Evolutionary conservation across 495 filamentous ascomycete genomes (phyloP).

Genomic region (Baudoinia panamericana): DNA sequence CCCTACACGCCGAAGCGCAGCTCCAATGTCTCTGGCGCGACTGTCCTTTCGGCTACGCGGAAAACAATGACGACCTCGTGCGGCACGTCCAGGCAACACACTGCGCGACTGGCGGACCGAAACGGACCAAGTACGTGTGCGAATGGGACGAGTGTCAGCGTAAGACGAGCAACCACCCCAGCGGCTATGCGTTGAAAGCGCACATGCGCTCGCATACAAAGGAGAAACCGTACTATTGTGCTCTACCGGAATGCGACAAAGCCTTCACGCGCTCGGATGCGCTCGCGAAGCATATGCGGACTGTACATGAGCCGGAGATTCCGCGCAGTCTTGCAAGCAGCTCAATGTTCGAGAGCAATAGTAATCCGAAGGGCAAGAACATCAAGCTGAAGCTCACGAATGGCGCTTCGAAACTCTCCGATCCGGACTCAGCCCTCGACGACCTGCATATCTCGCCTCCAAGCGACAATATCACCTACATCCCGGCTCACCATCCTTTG

Average conservation of each 20-base stretch:
- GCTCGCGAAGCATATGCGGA: conserved; percentile 95
- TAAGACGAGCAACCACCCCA: conserved; percentile 83
- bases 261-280: conserved; percentile 95
- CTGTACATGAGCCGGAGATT: conserved; percentile 93
- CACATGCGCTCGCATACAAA: conserved; percentile 96
- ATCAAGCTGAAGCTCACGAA: conserved; percentile 11
- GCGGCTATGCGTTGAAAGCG: conserved; percentile 85
- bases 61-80: conserved; percentile 89
- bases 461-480: conserved; percentile 29
- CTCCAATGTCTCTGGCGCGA: conserved; percentile 82
- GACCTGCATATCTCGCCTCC: too few species aligned
- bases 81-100: conserved; percentile 88
- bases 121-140: conserved; percentile 78
- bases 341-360: conserved; percentile 52
- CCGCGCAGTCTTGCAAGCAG: conserved; percentile 54
- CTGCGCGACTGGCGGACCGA: conserved; percentile 49
- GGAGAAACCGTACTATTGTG: conserved; percentile 97
- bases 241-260: conserved; percentile 90
- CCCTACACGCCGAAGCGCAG: conserved; percentile 60
- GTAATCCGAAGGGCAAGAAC: conserved; percentile 22
- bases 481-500: conserved; percentile 23
- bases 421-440: too few species aligned
- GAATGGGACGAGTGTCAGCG: conserved; percentile 83
- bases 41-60: conserved; percentile 64
- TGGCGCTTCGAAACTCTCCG: conserved; percentile 2